Evolutionary conservation across 176 grass and related monocot species (phyloP).

Genomic region (Triticum monococcum): DNA sequence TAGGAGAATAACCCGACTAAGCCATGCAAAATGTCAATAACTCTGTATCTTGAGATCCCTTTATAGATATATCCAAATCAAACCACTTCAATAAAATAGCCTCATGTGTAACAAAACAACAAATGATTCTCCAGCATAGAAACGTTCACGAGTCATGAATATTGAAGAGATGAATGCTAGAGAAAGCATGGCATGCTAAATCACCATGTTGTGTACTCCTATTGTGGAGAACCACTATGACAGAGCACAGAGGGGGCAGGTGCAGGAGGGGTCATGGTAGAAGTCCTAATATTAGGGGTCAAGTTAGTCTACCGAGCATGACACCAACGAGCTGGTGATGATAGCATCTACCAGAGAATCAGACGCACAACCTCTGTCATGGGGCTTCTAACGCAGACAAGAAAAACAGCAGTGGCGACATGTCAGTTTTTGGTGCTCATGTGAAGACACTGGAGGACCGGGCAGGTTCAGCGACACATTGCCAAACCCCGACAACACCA

Average conservation of each 20-base stretch:
- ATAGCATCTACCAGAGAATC: background rate
- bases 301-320: background rate
- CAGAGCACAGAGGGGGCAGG: background rate
- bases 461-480: background rate
- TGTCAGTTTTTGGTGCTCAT: background rate
- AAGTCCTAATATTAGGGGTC: background rate
- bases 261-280: background rate
- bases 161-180: background rate
- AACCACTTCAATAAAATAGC: background rate
- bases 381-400: background rate
- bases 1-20: background rate
- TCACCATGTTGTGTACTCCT: background rate
- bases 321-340: background rate
- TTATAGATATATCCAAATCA: constrained; percentile 11
- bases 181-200: background rate
- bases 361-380: background rate
- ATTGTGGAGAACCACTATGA: background rate
- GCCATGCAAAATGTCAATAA: background rate
- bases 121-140: background rate
- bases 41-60: background rate
- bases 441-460: background rate
- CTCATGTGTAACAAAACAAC: background rate
- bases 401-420: background rate
- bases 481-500: background rate
- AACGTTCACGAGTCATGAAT: background rate